These are phyloP conservation scores for Tolypocladium tundrense DNA, from an alignment of 2,329 filamentous ascomycete species.

Conservation along the genomic window DNA sequence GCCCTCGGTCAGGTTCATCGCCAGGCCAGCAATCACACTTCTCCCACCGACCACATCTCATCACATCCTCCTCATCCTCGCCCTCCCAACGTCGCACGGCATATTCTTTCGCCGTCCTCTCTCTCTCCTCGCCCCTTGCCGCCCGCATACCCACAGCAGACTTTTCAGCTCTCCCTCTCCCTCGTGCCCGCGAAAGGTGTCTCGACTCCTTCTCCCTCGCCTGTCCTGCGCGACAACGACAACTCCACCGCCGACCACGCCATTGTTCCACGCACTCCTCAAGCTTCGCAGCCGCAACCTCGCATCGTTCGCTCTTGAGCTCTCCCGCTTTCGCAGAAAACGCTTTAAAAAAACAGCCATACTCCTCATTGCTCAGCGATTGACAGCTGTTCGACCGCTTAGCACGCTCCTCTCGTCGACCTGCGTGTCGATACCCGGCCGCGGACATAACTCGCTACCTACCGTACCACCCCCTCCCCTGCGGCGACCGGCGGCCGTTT, in stretches of 20 bases:
- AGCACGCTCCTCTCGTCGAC: not conserved
- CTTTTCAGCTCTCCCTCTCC: not conserved
- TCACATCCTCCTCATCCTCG: not conserved
- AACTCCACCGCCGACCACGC: not conserved
- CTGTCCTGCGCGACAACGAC: not conserved
- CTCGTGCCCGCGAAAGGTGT: not conserved
- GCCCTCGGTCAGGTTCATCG: not conserved
- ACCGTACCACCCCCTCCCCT: not conserved
- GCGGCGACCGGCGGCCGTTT: slow-evolving; percentile 11
- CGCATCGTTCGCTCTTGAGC: not conserved
- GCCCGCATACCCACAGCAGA: not conserved
- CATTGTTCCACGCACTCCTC: not conserved
- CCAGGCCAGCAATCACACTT: not conserved
- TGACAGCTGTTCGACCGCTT: not conserved
- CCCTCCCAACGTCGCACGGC: not conserved
- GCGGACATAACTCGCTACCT: not conserved
- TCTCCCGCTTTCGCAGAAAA: not conserved
- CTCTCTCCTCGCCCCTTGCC: not conserved
- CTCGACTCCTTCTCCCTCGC: not conserved
- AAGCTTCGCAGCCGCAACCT: not conserved
- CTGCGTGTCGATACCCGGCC: not conserved
- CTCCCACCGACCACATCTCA: not conserved
- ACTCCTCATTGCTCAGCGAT: not conserved
- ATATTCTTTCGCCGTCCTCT: not conserved
- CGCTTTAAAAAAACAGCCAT: not conserved